phyloP scores from a whole-genome alignment of 1,139 yeast genomes.

The Yamadazyma sp. region DNA sequence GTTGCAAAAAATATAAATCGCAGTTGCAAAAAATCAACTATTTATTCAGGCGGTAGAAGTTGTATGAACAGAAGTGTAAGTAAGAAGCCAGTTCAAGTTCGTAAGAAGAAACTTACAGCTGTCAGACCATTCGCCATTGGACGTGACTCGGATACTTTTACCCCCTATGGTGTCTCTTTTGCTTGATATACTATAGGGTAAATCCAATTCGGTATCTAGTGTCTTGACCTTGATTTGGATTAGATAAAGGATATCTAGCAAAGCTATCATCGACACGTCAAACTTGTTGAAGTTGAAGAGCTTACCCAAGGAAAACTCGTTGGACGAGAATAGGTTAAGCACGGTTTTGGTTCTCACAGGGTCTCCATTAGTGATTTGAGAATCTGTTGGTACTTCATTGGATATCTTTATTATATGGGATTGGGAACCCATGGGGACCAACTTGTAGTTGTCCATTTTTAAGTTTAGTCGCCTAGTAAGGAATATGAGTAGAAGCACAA shows the following conservation, averaged over 20 bases:
- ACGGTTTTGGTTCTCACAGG: slow-evolving; percentile 21
- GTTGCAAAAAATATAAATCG: slow-evolving; percentile 3
- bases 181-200: slow-evolving; percentile 62
- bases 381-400: slow-evolving; percentile 20
- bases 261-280: slow-evolving; percentile 76
- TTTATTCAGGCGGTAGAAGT: neutral
- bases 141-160: slow-evolving; percentile 67
- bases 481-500: slow-evolving; percentile 67
- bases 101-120: slow-evolving; percentile 83
- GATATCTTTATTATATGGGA: slow-evolving; percentile 67
- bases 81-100: slow-evolving; percentile 57
- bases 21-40: neutral
- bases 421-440: slow-evolving; percentile 83
- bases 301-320: slow-evolving; percentile 68
- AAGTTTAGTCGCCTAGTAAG: slow-evolving; percentile 58
- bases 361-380: slow-evolving; percentile 10
- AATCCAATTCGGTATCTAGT: slow-evolving; percentile 56
- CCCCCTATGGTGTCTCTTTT: slow-evolving; percentile 73
- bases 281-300: slow-evolving; percentile 68
- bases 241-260: slow-evolving; percentile 61
- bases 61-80: slow-evolving; percentile 39
- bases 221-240: slow-evolving; percentile 50
- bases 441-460: slow-evolving; percentile 55
- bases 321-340: slow-evolving; percentile 57
- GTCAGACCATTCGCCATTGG: slow-evolving; percentile 85